phyloP scores from a whole-genome alignment of 2,329 filamentous ascomycete genomes.

The Parafenestella ontariensis region DNA sequence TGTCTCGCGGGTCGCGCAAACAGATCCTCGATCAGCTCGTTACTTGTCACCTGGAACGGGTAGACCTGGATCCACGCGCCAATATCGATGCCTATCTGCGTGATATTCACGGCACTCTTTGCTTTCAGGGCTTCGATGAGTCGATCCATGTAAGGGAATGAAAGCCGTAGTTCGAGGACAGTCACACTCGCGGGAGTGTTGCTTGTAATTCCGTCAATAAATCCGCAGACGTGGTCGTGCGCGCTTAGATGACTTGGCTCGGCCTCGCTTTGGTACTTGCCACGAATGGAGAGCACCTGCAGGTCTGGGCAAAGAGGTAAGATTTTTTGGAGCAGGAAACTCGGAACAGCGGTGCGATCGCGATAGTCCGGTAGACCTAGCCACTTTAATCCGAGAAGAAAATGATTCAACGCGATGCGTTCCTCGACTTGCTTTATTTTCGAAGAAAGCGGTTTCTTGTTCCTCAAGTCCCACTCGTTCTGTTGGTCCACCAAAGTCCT shows the following conservation, averaged over 20 bases:
- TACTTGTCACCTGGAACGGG: no score
- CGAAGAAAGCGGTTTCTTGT: no score
- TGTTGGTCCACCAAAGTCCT: no score
- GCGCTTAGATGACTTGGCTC: background rate
- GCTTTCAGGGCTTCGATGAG: constrained; percentile 15
- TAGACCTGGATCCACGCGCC: no score
- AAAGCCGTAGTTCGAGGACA: constrained; percentile 29
- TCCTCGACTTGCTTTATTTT: background rate
- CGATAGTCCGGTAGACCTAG: constrained; percentile 26
- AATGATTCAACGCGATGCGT: background rate
- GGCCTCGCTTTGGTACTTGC: constrained; percentile 10
- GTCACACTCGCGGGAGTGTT: constrained; percentile 14
- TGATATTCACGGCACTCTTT: no score
- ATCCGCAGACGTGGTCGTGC: constrained; percentile 25
- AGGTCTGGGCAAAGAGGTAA: constrained; percentile 16
- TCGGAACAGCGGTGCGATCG: background rate
- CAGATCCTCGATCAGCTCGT: no score
- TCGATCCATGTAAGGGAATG: constrained; percentile 15
- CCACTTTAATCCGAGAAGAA: constrained; percentile 21
- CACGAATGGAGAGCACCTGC: constrained; percentile 30
- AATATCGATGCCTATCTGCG: no score
- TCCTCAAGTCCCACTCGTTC: background rate
- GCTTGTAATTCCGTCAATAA: constrained; percentile 9
- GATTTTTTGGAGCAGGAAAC: background rate
- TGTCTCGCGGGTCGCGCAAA: no score